Conservation (phyloP, 2,329 filamentous ascomycete genomes). For the Amauroascus verrucosus region DNA sequence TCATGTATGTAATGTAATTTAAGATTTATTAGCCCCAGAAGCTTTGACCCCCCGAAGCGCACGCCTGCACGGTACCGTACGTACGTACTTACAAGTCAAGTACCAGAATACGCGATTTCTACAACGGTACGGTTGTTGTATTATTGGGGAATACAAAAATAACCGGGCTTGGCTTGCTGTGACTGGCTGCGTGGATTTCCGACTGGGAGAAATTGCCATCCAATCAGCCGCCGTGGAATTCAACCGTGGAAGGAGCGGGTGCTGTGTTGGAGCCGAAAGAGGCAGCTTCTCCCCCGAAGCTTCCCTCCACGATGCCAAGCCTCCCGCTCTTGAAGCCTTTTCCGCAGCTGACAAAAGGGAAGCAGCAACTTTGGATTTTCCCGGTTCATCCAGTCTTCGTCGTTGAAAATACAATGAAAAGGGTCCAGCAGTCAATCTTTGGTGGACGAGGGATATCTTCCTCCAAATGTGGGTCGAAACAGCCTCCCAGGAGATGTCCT, state of each 20-base stretch:
- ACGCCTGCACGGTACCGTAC: neutral
- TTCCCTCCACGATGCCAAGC: too few relatives aligned
- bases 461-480: slow-evolving; percentile 1
- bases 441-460: neutral
- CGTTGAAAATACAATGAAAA: too few relatives aligned
- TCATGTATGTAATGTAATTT: neutral
- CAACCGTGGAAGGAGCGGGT: neutral
- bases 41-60: too few relatives aligned
- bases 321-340: too few relatives aligned
- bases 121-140: neutral
- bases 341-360: too few relatives aligned
- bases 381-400: too few relatives aligned
- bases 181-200: neutral
- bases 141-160: neutral
- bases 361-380: too few relatives aligned
- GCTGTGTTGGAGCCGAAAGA: neutral
- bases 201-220: neutral
- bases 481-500: neutral
- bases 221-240: neutral
- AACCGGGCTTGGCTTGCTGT: neutral
- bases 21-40: neutral
- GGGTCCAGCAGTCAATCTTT: too few relatives aligned
- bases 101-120: too few relatives aligned
- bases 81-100: too few relatives aligned
- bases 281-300: too few relatives aligned